Conservation (phyloP, 805 yeast species). For the Saccharomycopsis oosterbeekiorum region DNA sequence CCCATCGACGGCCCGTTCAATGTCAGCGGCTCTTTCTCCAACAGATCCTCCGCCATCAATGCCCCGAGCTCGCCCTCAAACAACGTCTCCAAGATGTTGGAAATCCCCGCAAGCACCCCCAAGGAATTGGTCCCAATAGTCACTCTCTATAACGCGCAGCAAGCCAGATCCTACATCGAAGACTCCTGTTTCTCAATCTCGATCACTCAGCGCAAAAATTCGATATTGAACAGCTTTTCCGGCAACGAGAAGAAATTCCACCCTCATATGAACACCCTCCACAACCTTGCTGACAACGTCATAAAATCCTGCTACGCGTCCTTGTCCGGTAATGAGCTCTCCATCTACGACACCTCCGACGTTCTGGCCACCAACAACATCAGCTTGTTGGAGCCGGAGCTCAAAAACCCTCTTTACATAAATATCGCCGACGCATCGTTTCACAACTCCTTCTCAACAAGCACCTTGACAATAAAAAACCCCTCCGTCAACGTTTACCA, state of each 20-base stretch:
- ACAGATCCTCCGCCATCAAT: background rate
- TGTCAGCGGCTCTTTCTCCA: background rate
- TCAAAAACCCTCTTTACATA: constrained; percentile 39
- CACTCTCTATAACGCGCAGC: constrained; percentile 61
- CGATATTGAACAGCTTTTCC: background rate
- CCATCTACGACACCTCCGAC: constrained; percentile 32
- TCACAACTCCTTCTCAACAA: constrained; percentile 3
- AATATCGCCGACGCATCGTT: constrained; percentile 38
- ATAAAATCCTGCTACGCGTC: constrained; percentile 16
- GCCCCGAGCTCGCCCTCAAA: background rate
- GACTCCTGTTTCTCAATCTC: constrained; percentile 31
- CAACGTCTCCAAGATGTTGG: constrained; percentile 10
- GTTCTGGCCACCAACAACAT: constrained; percentile 18
- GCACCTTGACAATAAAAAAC: constrained; percentile 15
- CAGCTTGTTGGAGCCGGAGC: background rate
- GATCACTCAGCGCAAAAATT: background rate
- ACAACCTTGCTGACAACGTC: constrained; percentile 10
- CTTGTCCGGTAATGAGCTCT: constrained; percentile 45
- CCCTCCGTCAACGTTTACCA: constrained; percentile 19
- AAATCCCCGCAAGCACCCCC: constrained; percentile 28
- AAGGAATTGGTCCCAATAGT: constrained; percentile 65
- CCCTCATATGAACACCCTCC: background rate
- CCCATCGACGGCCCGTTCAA: background rate
- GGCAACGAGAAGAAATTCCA: background rate
- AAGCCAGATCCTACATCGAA: constrained; percentile 50